Evolutionary conservation across 164 flowering plant species (phyloP).

Genomic region (Magnolia changhungtana): DNA sequence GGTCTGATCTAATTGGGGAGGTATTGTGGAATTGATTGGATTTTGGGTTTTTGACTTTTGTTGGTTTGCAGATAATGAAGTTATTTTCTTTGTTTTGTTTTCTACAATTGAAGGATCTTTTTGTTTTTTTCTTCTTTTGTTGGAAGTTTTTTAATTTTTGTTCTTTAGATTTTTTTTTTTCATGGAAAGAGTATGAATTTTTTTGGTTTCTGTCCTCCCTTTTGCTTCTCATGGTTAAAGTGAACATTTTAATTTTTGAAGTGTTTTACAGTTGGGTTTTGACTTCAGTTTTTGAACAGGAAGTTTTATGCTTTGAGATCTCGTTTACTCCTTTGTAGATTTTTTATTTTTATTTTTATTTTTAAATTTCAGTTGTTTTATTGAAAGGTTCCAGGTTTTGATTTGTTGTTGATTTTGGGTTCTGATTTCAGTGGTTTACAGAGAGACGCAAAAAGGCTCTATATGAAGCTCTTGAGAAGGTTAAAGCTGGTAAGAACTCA

Average conservation of each 20-base stretch:
- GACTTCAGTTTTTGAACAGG: not conserved
- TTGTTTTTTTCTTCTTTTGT: too few relatives aligned
- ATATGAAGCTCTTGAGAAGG: conserved; percentile 84
- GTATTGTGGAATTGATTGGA: too few relatives aligned
- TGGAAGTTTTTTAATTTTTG: not conserved
- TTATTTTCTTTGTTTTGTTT: not conserved
- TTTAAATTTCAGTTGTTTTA: not conserved
- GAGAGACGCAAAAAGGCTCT: conserved; percentile 65
- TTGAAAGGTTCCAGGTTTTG: not conserved
- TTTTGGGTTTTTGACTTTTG: not conserved
- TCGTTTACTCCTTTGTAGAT: too few relatives aligned
- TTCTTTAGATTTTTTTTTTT: not conserved
- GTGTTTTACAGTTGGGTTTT: too few relatives aligned
- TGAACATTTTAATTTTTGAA: too few relatives aligned
- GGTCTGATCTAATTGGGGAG: not conserved
- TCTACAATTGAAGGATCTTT: not conserved
- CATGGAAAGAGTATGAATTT: not conserved
- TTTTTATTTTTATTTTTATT: too few relatives aligned
- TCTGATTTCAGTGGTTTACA: conserved; percentile 57
- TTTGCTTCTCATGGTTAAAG: too few relatives aligned
- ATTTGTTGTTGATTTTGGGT: not conserved
- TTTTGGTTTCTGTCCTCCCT: not conserved
- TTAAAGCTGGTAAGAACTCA: conserved; percentile 67
- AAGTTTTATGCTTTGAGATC: not conserved
- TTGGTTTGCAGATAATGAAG: not conserved